Evolutionary conservation across 371 early-diverging fungal species (phyloP), one percentile per base, ranked within the genome.

Genomic region (Fennellomyces sp.): DNA sequence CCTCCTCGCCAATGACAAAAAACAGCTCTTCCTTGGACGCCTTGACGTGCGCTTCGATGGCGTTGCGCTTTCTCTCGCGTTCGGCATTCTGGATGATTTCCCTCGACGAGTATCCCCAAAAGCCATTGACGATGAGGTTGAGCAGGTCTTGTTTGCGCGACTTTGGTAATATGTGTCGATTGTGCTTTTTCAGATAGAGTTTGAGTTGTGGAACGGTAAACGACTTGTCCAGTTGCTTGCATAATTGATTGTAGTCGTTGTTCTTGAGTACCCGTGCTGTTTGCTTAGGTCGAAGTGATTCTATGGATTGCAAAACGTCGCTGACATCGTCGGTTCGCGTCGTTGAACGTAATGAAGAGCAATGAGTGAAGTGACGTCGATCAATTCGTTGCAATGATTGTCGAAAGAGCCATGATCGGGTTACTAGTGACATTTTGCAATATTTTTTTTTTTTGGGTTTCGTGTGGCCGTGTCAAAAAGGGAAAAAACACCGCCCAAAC

Each of bases 1-100:
- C 77, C 49, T 76, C 67, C 13, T 72, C 71, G 10, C 66, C 65
- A 52, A 76, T 65, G 31, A 71, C 56, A 26, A 76, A 76, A 33
- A 76, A 76, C 33, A 76, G 33, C 26, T 76, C 68, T 8, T 70
- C 61, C 2, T 52, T 47, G 2, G 64, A 39, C 21, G 66, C 57
- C 41, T 69, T 61, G 23, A 69, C 59, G 7, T 42, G 51, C 1
- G 60, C 36, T 29, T 35, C 58, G 0, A 68, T 48, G 6, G 28
- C 11, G 31, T 65, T 31, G 26, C n/a, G 41, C 15, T 51, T 29
- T 21, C 33, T 52, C 13, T 52, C 41, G 19, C 27, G 27, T 26
- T 50, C 56, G 36, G 66, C 64, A 27, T 67, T 30, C 11, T 35
- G 27, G 2, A 65, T 13, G 31, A 65, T 65, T 15, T 66, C 68